phyloP scores from a whole-genome alignment of 768 basidiomycete genomes.

The Suillus subalutaceus region DNA sequence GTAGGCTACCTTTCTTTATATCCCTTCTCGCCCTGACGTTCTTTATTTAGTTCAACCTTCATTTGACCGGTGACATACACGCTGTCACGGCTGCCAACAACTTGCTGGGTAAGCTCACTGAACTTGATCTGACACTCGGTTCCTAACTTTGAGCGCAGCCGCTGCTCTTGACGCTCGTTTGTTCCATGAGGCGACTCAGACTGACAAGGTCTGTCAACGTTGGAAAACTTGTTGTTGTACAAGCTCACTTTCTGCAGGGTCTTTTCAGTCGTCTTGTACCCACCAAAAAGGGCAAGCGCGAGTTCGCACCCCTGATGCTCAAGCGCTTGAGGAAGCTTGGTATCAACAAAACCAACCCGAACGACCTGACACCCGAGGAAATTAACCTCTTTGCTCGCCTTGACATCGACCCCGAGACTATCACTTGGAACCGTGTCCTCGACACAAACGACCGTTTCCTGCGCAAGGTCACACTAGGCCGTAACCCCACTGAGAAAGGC shows the following conservation, averaged over 20 bases:
- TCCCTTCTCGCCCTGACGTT: constrained; percentile 12
- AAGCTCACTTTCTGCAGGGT: constrained; percentile 43
- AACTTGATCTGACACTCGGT: background rate
- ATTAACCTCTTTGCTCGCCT: constrained; percentile 87
- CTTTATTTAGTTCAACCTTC: constrained; percentile 80
- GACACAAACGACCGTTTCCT: constrained; percentile 98
- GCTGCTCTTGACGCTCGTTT: constrained; percentile 96
- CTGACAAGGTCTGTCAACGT: constrained; percentile 68
- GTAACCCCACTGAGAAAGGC: constrained; percentile 86
- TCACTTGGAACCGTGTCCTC: constrained; percentile 97
- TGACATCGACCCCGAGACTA: constrained; percentile 86
- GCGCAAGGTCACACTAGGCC: constrained; percentile 92
- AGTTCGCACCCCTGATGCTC: constrained; percentile 95
- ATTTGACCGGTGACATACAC: constrained; percentile 96
- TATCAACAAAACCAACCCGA: constrained; percentile 91
- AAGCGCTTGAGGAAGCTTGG: constrained; percentile 94
- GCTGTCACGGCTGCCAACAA: constrained; percentile 98
- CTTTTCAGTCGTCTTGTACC: constrained; percentile 93
- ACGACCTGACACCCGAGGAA: constrained; percentile 92
- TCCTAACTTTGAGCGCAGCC: constrained; percentile 48
- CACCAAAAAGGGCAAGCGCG: constrained; percentile 89
- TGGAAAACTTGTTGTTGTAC: background rate
- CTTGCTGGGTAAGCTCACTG: constrained; percentile 64
- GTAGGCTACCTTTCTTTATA: constrained; percentile 38
- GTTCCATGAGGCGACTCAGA: constrained; percentile 96